Evolutionary conservation across 1,139 yeast species (phyloP), one percentile per base, ranked within the genome.

Genomic region (Geotrichum carabidarum): DNA sequence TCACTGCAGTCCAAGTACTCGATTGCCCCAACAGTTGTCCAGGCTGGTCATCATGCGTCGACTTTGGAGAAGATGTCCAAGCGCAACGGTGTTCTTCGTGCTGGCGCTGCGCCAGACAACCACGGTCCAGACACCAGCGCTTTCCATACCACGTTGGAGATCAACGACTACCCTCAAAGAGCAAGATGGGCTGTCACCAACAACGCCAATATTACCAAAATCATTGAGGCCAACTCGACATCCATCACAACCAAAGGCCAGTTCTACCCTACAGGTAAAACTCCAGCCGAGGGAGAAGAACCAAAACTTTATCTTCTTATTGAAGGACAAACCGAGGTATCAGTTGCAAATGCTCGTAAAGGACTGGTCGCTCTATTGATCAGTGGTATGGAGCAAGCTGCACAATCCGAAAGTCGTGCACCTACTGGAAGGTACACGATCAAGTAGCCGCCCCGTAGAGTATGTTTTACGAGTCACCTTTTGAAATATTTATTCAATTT

Each of bases 171-270:
- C 34, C 96, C 98, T 0, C 93, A 86, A 64, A 76, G 79, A 46
- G 93, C 91, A 0, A 74, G 99, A 62, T 85, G 95, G 94, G 78
- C 78, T 51, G 91, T 87, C 4, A 83, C 91, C 3, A 83, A 85
- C 58, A 78, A 86, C 35, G 84, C 84, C 2, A 83, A 81, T 47
- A 75, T 87, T 51, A 71, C 80, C 2, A 80, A 79, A 61, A 78
- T 93, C 48, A 82, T 82, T 50, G 95, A 88, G 50, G 75, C 82
- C 45, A 84, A 94, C 0, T 79, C 84, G 0, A 83, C 93, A 0
- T 83, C 96, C 4, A 82, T 91, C 51, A 90, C 97, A 0, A 82
- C 83, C 52, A 88, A 84, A 66, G 99, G 99, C 11, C 81, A 79
- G 59, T 91, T 73, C 66, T 86, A 87, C 63, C 82, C 90, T 0